Evolutionary conservation across 257 asterid genomes (phyloP), one percentile per base, ranked within the genome.

Genomic region (Lavandula angustifolia): DNA sequence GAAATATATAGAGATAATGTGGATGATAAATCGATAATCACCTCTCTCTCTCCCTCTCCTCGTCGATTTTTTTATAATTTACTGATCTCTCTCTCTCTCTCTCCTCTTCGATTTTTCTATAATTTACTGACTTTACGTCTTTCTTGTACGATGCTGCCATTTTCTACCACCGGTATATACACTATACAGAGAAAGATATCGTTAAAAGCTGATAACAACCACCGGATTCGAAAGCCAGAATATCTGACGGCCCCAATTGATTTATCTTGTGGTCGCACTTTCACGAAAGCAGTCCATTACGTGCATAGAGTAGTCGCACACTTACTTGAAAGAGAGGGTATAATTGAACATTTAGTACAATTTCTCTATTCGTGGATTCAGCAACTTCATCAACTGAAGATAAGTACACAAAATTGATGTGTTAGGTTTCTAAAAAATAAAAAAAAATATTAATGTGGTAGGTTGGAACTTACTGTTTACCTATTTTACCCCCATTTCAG

Each of bases 21-120:
- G 79, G 76, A 68, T 73, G 78, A 72, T 56, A 56, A 55, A 55
- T 55, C 44, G 62, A 55, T 56, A 72, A 41, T 67, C 16, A 53
- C 47, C 48, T 5, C 34, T 12, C 12, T 16, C 13, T 46, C 43
- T 37, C 50, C 52, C 13, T 34, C 27, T 34, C 29, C 31, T 50
- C 27, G 47, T 35, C 42, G 33, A 48, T 62, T 48, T 41, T 52
- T 31, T 2, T 0, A 22, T 29, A 34, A 4, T 34, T 34, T 34
- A 22, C 27, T 34, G 0, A 34, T 34, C 5, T 33, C 5, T 5
- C 37, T 60, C 22, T 38, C 4, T 6, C 3, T n/a, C n/a, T n/a
- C n/a, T n/a, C n/a, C n/a, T n/a, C n/a, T n/a, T n/a, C n/a, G n/a
- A n/a, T n/a, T n/a, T n/a, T n/a, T n/a, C n/a, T n/a, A n/a, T n/a